These are phyloP conservation scores for Hypomyces perniciosus DNA, from an alignment of 2,329 filamentous ascomycete genomes.

Conservation along the genomic window DNA sequence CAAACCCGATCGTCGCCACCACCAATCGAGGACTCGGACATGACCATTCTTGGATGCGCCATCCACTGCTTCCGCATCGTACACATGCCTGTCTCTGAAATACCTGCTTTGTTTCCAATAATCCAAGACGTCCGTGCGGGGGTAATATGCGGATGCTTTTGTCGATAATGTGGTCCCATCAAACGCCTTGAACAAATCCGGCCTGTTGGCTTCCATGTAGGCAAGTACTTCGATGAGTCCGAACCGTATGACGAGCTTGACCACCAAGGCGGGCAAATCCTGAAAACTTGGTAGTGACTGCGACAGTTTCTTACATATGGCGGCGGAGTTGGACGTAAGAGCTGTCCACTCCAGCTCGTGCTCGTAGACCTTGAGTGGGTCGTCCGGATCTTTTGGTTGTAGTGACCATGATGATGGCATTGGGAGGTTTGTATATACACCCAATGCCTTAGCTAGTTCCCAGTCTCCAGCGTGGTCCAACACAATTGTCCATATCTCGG, in stretches of 20 bases:
- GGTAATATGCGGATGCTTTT: conserved; percentile 82
- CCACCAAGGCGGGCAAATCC: conserved; percentile 70
- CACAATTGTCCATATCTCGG: conserved; percentile 85
- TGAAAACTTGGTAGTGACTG: conserved; percentile 63
- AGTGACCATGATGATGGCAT: conserved; percentile 64
- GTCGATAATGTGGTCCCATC: conserved; percentile 81
- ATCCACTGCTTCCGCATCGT: conserved; percentile 78
- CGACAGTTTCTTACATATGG: conserved; percentile 69
- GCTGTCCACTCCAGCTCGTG: conserved; percentile 81
- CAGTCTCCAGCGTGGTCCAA: conserved; percentile 81
- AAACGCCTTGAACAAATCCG: conserved; percentile 76
- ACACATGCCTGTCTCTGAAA: conserved; percentile 74
- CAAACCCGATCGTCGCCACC: conserved; percentile 72
- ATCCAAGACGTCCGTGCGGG: conserved; percentile 75
- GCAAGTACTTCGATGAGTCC: conserved; percentile 72
- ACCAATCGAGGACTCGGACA: conserved; percentile 83
- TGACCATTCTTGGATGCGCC: conserved; percentile 82
- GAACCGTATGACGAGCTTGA: conserved; percentile 89
- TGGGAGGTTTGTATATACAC: conserved; percentile 71
- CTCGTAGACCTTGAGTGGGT: conserved; percentile 65
- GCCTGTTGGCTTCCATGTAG: conserved; percentile 56
- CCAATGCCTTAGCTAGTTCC: conserved; percentile 78
- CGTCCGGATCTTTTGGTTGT: conserved; percentile 52
- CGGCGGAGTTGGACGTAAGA: conserved; percentile 62
- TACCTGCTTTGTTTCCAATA: conserved; percentile 85